Base-by-base conservation (phyloP, 192 early-diverging fungal species). In the Oehlia diaphana region DNA sequence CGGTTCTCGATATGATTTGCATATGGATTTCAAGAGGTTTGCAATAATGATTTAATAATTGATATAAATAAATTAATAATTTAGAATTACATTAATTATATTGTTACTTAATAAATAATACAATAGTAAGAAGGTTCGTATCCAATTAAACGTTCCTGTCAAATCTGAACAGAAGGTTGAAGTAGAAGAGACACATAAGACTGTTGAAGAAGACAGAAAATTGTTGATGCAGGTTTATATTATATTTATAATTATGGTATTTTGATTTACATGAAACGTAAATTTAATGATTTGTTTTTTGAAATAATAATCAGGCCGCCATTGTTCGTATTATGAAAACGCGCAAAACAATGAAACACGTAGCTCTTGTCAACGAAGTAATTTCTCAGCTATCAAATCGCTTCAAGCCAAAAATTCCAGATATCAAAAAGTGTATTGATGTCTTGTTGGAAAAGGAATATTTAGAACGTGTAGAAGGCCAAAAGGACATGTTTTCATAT, bases 271-370 rank as follows among this genome's bases (percentile, higher is more conserved):
- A 70, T 70, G 19, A 42, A 47, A 42, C 6, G 23, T 37, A 9
- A 39, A 23, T 13, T n/a, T 26, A 44, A n/a, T n/a, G 9, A 44
- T 44, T 44, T 42, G 16, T 10, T 63, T 37, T 50, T 50, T 2
- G 33, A 39, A 47, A 14, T 50, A 58, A 58, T 58, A 58, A 58
- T 21, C 16, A 85, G 92, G 97, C 97, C 8, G 97, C 98, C 1
- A 97, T 99, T 88, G 98, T 99, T 58, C 95, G 98, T 23, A 96
- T 99, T 80, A 99, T 99, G 98, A 99, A 99, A 89, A 95, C 97
- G 2, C 93, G 97, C 47, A 97, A 98, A 85, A 89, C 88, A 61
- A 86, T 98, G 87, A 91, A 93, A 77, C 95, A 98, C 82, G 87
- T 92, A 9, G 86, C 90, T 49, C 89, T 99, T 19, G 91, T 99